A percentile compares a stretch with the other conserved stretches of the same genome.
phyloP scores from a whole-genome alignment of 306 rosid species.

The Vigna unguiculata region DNA sequence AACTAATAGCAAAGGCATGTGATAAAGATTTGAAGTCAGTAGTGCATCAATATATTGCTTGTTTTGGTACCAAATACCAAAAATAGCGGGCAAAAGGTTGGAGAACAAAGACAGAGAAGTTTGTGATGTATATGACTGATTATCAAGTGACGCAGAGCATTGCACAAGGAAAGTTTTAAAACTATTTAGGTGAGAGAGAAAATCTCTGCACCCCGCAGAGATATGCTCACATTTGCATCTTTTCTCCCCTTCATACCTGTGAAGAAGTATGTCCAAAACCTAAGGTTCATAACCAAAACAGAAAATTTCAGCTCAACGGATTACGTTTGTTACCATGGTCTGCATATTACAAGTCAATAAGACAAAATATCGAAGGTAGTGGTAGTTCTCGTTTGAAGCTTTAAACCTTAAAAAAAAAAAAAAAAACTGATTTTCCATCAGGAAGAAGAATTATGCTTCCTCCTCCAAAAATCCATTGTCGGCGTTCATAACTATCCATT shows the following conservation, averaged over 20 bases:
- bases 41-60: too few relatives aligned
- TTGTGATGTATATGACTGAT: constrained; percentile 16
- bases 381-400: background rate
- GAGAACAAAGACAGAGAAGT: background rate
- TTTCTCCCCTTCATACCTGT: background rate
- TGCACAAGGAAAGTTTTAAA: background rate
- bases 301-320: background rate
- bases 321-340: constrained; percentile 3
- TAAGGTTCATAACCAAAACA: background rate
- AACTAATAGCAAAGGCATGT: too few relatives aligned
- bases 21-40: too few relatives aligned
- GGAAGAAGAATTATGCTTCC: background rate
- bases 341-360: constrained; percentile 18
- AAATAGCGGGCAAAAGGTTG: background rate
- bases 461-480: background rate
- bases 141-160: background rate
- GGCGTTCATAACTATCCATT: background rate
- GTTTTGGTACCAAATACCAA: too few relatives aligned
- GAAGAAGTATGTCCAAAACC: background rate
- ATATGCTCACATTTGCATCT: constrained; percentile 5
- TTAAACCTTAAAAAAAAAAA: background rate
- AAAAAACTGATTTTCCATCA: background rate
- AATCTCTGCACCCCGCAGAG: background rate
- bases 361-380: constrained; percentile 11
- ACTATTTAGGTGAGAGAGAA: constrained; percentile 11